A percentile compares a stretch with the other conserved stretches of the same genome.
Evolutionary conservation across 2,329 filamentous ascomycete species (phyloP).

Genomic region (Leptographium procerum): DNA sequence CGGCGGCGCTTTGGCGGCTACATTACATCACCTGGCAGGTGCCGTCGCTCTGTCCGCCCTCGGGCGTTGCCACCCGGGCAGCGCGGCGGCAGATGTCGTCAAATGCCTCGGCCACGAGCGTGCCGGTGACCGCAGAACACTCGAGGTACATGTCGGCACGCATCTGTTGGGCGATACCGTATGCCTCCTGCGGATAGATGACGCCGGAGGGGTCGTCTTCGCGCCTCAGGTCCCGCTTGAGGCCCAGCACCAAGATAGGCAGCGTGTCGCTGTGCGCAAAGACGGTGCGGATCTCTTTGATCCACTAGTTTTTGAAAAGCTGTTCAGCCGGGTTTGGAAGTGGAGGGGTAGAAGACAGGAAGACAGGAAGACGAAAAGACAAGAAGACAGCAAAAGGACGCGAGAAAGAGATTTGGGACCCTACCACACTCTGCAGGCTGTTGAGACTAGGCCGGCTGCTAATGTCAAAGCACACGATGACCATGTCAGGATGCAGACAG

Average conservation of each 20-base stretch:
- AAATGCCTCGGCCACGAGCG: conserved; percentile 44
- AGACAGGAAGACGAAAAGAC: conserved; percentile 7
- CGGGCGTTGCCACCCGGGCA: conserved; percentile 28
- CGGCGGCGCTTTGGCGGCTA: too few species aligned
- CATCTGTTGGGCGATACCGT: conserved; percentile 44
- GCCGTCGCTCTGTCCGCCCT: conserved; percentile 42
- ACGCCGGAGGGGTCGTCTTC: conserved; percentile 48
- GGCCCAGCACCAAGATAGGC: conserved; percentile 44
- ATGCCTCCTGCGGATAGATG: conserved; percentile 51
- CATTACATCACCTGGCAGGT: conserved; percentile 41
- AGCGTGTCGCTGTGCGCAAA: conserved; percentile 36
- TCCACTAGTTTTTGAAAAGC: conserved; percentile 48
- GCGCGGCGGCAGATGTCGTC: conserved; percentile 51
- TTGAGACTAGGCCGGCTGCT: conserved; percentile 45
- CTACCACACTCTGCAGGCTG: conserved; percentile 44
- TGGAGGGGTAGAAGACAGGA: not conserved
- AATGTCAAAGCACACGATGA: conserved; percentile 52
- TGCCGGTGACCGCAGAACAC: conserved; percentile 49
- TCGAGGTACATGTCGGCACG: conserved; percentile 53
- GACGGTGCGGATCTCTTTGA: conserved; percentile 37
- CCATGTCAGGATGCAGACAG: conserved; percentile 43
- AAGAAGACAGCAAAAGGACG: too few species aligned
- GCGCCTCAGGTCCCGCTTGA: conserved; percentile 49
- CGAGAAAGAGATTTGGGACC: too few species aligned
- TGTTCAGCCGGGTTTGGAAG: not conserved